phyloP scores from a whole-genome alignment of 371 early-diverging fungal genomes.

The Mortierella polycephala region DNA sequence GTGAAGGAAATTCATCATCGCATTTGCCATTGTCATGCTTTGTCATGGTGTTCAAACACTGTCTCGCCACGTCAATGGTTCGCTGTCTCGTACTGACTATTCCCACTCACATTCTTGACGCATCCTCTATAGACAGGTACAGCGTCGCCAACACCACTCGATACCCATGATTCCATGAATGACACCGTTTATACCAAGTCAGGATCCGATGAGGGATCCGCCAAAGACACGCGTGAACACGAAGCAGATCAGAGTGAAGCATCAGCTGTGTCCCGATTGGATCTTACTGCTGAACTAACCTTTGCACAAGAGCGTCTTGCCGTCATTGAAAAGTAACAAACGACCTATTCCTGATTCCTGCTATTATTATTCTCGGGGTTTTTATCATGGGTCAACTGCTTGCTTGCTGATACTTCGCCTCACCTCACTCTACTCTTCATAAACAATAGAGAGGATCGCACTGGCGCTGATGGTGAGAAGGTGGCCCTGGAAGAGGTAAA shows the following conservation, averaged over 20 bases:
- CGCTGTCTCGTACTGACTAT: background rate
- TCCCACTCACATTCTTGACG: background rate
- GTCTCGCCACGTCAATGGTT: background rate
- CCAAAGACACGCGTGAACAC: background rate
- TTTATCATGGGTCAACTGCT: background rate
- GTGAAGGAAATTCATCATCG: background rate
- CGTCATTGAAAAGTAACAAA: slow-evolving; percentile 36
- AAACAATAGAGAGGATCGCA: slow-evolving; percentile 27
- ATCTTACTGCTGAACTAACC: slow-evolving; percentile 30
- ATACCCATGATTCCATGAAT: too few relatives aligned
- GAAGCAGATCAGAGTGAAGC: slow-evolving; percentile 1
- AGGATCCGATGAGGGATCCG: background rate
- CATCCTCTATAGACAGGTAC: background rate
- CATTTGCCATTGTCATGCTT: background rate
- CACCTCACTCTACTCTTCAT: background rate
- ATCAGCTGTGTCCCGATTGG: background rate
- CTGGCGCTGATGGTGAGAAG: slow-evolving; percentile 38
- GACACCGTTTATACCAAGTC: background rate
- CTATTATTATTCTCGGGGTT: background rate
- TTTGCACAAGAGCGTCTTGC: slow-evolving; percentile 34
- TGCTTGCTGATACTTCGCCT: background rate
- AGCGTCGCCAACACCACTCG: background rate
- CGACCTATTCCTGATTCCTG: background rate
- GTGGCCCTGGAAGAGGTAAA: slow-evolving; percentile 48
- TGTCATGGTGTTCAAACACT: background rate